These are phyloP conservation scores for Scheffersomyces cryptocercus DNA, from an alignment of 1,139 yeast genomes.

Conservation along the genomic window DNA sequence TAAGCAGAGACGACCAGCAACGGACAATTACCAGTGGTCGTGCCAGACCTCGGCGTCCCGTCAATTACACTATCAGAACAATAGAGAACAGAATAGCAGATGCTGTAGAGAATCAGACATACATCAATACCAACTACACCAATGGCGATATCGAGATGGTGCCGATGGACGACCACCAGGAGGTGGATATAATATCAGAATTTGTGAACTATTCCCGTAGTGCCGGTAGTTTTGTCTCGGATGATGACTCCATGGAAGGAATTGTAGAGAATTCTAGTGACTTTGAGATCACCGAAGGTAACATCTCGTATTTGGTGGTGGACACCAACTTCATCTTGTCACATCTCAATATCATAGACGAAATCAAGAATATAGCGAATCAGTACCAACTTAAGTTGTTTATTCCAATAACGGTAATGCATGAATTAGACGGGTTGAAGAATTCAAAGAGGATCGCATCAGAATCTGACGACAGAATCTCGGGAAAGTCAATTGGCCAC, in stretches of 20 bases:
- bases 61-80: slow-evolving; percentile 27
- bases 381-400: slow-evolving; percentile 53
- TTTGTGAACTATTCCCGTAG: slow-evolving; percentile 24
- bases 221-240: background rate
- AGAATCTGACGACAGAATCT: slow-evolving; percentile 6
- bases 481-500: slow-evolving; percentile 44
- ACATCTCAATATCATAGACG: slow-evolving; percentile 58
- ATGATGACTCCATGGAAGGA: background rate
- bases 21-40: slow-evolving; percentile 36
- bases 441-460: slow-evolving; percentile 24
- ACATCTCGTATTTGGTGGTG: slow-evolving; percentile 50
- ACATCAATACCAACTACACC: slow-evolving; percentile 6
- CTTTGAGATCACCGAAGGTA: slow-evolving; percentile 18
- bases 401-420: slow-evolving; percentile 68
- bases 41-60: slow-evolving; percentile 16
- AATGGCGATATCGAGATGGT: slow-evolving; percentile 53
- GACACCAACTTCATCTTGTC: slow-evolving; percentile 81
- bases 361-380: slow-evolving; percentile 39
- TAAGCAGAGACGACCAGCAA: slow-evolving; percentile 28
- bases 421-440: slow-evolving; percentile 82
- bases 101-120: slow-evolving; percentile 18
- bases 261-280: background rate
- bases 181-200: slow-evolving; percentile 47
- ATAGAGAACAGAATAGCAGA: slow-evolving; percentile 36
- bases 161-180: slow-evolving; percentile 48